Percentiles rank a stretch among this genome's conserved stretches.
Conservation (phyloP, 1,139 yeast genomes). For the Diutina neorugosa region DNA sequence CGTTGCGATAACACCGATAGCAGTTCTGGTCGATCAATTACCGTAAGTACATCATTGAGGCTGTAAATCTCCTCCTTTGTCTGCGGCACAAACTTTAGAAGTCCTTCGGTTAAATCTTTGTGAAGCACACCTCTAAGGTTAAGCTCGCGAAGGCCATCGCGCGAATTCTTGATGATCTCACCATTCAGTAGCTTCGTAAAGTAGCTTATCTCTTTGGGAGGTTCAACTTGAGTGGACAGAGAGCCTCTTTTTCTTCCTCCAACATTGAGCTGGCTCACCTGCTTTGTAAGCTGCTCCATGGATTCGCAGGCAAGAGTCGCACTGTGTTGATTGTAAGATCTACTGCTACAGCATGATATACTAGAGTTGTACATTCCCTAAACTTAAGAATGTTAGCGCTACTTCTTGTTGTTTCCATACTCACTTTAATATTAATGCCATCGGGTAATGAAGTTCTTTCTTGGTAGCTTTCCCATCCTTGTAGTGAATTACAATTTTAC, state of each 20-base stretch:
- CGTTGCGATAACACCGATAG: neutral
- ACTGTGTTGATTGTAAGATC: neutral
- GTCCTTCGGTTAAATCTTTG: neutral
- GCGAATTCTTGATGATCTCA: neutral
- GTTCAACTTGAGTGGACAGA: neutral
- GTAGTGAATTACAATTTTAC: slow-evolving; percentile 46
- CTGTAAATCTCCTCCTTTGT: neutral
- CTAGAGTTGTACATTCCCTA: neutral
- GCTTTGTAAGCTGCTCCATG: neutral
- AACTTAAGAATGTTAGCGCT: too few species aligned
- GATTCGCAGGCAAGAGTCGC: neutral
- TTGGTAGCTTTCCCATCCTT: slow-evolving; percentile 43
- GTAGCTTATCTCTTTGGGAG: neutral
- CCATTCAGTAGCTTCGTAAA: neutral
- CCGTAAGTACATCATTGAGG: neutral
- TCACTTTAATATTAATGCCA: too few species aligned
- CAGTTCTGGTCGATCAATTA: neutral
- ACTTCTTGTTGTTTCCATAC: too few species aligned
- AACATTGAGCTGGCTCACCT: neutral
- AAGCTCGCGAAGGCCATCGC: neutral
- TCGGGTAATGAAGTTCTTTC: slow-evolving; percentile 47
- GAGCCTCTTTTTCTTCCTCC: neutral
- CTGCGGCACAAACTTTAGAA: neutral
- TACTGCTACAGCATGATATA: neutral
- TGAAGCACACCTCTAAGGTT: neutral